Percentiles rank a stretch among this genome's conserved stretches.
These are phyloP conservation scores for Neurospora sp. DNA, from an alignment of 495 filamentous ascomycete species.

Conservation along the genomic window DNA sequence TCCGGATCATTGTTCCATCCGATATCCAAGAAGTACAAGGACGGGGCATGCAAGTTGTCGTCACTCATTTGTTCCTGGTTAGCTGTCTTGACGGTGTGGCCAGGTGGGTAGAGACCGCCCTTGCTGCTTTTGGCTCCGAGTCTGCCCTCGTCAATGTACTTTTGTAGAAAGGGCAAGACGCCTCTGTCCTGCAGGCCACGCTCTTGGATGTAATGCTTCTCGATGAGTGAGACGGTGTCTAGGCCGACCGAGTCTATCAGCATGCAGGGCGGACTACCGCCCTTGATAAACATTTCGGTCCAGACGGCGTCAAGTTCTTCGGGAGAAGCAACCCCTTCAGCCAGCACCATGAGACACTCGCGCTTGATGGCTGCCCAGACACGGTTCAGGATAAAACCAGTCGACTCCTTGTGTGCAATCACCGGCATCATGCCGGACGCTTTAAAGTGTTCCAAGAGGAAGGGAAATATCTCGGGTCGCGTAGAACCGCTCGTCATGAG, in stretches of 20 bases:
- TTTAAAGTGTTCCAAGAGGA: conserved; percentile 21
- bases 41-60: conserved; percentile 13
- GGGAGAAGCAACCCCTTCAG: conserved; percentile 38
- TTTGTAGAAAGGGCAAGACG: conserved; percentile 28
- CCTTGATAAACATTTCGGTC: conserved; percentile 26
- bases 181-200: conserved; percentile 25
- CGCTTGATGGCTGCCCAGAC: conserved; percentile 46
- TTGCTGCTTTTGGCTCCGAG: conserved; percentile 21
- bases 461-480: conserved; percentile 22
- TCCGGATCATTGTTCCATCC: conserved; percentile 10
- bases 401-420: conserved; percentile 30
- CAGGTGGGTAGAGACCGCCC: conserved; percentile 19
- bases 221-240: conserved; percentile 38
- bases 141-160: conserved; percentile 31
- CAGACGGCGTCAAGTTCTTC: conserved; percentile 39
- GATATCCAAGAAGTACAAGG: conserved; percentile 17
- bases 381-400: conserved; percentile 43
- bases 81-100: conserved; percentile 11
- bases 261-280: conserved; percentile 9
- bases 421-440: conserved; percentile 29
- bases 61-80: conserved; percentile 3
- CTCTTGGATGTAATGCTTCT: conserved; percentile 33
- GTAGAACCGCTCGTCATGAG: conserved; percentile 42
- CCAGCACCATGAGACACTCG: conserved; percentile 39
- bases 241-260: conserved; percentile 33